Evolutionary conservation across 2,329 filamentous ascomycete species (phyloP).

Genomic region (Ambrosiella cleistominuta): DNA sequence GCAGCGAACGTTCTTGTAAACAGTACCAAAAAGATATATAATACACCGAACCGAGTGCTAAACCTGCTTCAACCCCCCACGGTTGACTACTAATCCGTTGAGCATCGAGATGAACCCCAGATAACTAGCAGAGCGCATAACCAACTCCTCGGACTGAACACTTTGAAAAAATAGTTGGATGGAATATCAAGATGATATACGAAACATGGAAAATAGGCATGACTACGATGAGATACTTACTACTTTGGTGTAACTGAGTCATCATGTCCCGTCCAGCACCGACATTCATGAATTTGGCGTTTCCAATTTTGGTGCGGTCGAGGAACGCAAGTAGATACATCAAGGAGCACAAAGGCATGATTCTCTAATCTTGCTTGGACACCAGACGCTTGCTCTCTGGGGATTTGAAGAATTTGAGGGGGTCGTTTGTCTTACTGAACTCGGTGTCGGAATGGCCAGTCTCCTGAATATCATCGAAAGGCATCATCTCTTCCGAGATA

Average conservation of each 20-base stretch:
- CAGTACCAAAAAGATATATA: conserved; percentile 64
- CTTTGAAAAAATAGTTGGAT: conserved; percentile 50
- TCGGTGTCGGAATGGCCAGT: neutral
- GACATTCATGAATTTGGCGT: conserved; percentile 48
- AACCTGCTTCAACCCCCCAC: conserved; percentile 47
- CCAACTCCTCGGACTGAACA: conserved; percentile 43
- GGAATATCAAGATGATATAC: conserved; percentile 43
- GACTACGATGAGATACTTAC: conserved; percentile 39
- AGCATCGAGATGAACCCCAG: conserved; percentile 53
- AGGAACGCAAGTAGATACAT: conserved; percentile 54
- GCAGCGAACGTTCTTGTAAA: conserved; percentile 50
- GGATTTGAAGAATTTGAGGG: neutral
- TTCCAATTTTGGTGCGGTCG: conserved; percentile 52
- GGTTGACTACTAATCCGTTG: conserved; percentile 46
- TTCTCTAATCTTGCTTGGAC: conserved; percentile 43
- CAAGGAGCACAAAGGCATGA: conserved; percentile 42
- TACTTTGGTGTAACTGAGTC: conserved; percentile 41
- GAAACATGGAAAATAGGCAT: conserved; percentile 46
- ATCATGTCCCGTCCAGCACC: conserved; percentile 44
- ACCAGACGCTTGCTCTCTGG: conserved; percentile 25
- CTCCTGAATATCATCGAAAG: no score
- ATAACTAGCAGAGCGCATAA: conserved; percentile 46
- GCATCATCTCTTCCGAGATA: no score
- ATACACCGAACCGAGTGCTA: conserved; percentile 49
- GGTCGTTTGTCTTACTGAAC: neutral